phyloP scores from a whole-genome alignment of 2,329 filamentous ascomycete species.

The Diatrype stigma region DNA sequence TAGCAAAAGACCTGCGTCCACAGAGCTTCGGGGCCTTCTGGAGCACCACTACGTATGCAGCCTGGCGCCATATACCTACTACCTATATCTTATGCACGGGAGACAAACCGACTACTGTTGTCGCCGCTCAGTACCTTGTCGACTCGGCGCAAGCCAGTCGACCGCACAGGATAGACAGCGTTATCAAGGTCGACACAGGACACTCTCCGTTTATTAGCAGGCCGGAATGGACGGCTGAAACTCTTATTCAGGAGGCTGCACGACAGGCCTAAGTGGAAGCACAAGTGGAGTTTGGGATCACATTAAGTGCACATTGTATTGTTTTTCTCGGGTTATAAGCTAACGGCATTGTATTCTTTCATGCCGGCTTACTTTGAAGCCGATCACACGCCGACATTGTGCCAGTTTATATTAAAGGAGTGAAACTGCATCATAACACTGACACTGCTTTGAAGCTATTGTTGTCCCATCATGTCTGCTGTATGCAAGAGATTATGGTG shows the following conservation, averaged over 20 bases:
- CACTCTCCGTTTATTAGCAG: slow-evolving; percentile 20
- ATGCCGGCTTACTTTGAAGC: no score
- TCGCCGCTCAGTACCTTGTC: slow-evolving; percentile 11
- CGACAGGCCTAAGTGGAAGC: no score
- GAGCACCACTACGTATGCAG: slow-evolving; percentile 17
- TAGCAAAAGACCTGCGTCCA: slow-evolving; percentile 14
- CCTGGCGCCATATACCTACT: slow-evolving; percentile 20
- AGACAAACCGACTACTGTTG: slow-evolving; percentile 11
- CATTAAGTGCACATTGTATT: no score
- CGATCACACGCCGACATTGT: no score
- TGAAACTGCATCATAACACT: no score
- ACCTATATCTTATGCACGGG: slow-evolving; percentile 15
- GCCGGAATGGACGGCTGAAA: slow-evolving; percentile 15
- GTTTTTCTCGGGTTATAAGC: no score
- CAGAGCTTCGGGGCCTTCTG: slow-evolving; percentile 20
- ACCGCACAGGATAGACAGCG: slow-evolving; percentile 14
- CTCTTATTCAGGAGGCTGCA: slow-evolving; percentile 13
- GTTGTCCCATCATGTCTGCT: no score
- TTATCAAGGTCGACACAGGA: slow-evolving; percentile 16
- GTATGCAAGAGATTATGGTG: no score
- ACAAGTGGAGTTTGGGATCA: not conserved
- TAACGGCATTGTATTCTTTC: no score
- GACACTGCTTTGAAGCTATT: no score
- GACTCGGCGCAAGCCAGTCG: slow-evolving; percentile 12
- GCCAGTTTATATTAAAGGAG: no score